A percentile compares a stretch with the other conserved stretches of the same genome.
phyloP scores from a whole-genome alignment of 441 rosid genomes.

The Flueggea neowawraea region DNA sequence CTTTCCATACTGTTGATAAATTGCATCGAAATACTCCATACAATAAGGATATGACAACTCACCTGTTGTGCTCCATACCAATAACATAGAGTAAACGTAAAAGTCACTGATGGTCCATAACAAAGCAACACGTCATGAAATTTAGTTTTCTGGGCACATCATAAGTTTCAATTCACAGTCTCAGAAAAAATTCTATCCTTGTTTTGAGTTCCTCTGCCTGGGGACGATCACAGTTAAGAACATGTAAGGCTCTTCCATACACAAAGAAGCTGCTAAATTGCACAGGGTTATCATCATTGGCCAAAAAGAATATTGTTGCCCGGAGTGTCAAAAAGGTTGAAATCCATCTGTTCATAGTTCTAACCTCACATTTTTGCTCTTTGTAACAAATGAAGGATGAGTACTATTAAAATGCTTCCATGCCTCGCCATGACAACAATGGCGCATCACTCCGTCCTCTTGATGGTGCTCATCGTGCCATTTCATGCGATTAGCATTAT shows the following conservation, averaged over 20 bases:
- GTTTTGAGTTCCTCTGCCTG: neutral
- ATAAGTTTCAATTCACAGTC: neutral
- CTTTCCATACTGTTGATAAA: neutral
- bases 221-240: neutral
- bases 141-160: neutral
- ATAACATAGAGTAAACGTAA: neutral
- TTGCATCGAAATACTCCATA: neutral
- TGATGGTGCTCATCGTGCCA: no score
- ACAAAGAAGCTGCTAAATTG: neutral
- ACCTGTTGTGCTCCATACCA: neutral
- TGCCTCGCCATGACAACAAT: no score
- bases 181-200: neutral
- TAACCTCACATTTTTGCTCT: neutral
- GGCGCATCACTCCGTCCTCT: no score
- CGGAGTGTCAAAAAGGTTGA: neutral
- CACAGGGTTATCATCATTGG: neutral
- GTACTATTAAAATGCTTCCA: neutral
- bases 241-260: neutral
- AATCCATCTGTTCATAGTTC: neutral
- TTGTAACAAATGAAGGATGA: neutral
- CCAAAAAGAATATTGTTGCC: neutral
- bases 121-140: neutral
- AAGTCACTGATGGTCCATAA: slow-evolving; percentile 3
- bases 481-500: no score
- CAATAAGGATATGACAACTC: neutral